These are phyloP conservation scores for Lentinula boryana DNA, from an alignment of 768 basidiomycete genomes.

Conservation along the genomic window DNA sequence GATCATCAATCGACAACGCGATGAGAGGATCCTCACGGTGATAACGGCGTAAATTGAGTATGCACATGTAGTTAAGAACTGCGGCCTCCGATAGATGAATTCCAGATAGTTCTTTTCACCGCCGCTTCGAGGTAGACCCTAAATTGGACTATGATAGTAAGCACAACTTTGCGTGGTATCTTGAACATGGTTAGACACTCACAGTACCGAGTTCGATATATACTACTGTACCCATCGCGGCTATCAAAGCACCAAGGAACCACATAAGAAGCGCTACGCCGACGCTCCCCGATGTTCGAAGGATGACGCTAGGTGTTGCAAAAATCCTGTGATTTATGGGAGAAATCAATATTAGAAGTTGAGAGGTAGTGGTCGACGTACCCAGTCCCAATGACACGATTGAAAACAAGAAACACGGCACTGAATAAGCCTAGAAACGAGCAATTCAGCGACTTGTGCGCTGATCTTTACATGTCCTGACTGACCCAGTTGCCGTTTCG, in stretches of 20 bases:
- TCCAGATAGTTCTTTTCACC: conserved; percentile 77
- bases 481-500: conserved; percentile 47
- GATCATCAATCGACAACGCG: neutral
- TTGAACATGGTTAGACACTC: conserved; percentile 10
- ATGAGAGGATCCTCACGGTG: conserved; percentile 33
- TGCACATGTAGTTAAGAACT: conserved; percentile 53
- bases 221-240: conserved; percentile 61
- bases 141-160: neutral
- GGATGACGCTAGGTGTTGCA: conserved; percentile 62
- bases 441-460: neutral
- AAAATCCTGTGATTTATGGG: conserved; percentile 45
- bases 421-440: conserved; percentile 37
- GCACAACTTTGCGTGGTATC: neutral
- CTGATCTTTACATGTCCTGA: neutral
- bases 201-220: conserved; percentile 77
- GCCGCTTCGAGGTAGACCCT: conserved; percentile 67
- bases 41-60: conserved; percentile 55
- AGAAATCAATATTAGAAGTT: neutral
- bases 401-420: conserved; percentile 65
- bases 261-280: conserved; percentile 66
- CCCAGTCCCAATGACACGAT: conserved; percentile 74
- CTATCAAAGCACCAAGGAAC: conserved; percentile 61
- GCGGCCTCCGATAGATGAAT: conserved; percentile 59
- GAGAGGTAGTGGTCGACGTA: conserved; percentile 15
- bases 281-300: conserved; percentile 63